These are phyloP conservation scores for Codiaeum variegatum DNA, from an alignment of 441 rosid species.

Conservation along the genomic window DNA sequence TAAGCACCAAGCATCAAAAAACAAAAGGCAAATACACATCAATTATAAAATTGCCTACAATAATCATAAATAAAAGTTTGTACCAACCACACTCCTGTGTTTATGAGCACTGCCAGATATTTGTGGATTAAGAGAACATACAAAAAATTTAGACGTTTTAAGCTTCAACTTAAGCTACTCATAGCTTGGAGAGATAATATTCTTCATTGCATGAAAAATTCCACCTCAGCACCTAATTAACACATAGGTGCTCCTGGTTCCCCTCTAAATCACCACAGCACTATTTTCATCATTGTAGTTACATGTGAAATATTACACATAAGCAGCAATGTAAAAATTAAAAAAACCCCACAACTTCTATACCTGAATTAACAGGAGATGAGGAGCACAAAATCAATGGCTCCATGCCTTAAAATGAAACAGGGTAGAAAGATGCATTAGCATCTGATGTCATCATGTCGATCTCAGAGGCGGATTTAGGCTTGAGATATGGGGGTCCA, in stretches of 20 bases:
- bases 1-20: constrained; percentile 15
- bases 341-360: not conserved
- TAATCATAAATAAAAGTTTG: not conserved
- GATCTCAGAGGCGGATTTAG: no score
- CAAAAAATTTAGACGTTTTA: not conserved
- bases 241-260: not conserved
- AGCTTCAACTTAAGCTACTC: not conserved
- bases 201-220: not conserved
- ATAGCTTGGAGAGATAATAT: not conserved
- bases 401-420: not conserved
- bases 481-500: no score
- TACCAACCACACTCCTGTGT: not conserved
- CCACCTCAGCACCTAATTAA: not conserved
- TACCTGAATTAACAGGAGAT: not conserved
- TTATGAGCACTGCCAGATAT: not conserved
- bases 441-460: not conserved
- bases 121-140: not conserved
- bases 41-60: not conserved
- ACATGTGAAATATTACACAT: not conserved
- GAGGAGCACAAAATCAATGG: not conserved
- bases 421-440: not conserved
- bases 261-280: not conserved
- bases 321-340: not conserved
- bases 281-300: not conserved
- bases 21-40: not conserved